Evolutionary conservation across 2,329 filamentous ascomycete genomes (phyloP), one percentile per base, ranked within the genome.

Genomic region (Pseudocercospora cruenta): DNA sequence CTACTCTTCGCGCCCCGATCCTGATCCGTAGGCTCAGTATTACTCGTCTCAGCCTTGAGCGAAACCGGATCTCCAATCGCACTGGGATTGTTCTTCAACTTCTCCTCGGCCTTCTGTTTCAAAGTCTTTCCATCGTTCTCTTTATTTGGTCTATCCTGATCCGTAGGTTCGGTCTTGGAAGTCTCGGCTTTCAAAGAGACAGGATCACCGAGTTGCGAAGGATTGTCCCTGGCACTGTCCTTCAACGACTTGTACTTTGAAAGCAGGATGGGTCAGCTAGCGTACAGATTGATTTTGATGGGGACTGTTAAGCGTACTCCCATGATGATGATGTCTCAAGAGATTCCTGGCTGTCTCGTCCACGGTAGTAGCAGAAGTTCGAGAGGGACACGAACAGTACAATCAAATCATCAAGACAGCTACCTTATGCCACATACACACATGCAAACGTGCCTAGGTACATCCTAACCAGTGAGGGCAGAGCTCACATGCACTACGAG

Each of bases 151-250:
- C 22, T 4, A 12, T 28, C 19, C 21, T 24, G 21, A 14, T 51
- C 24, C 21, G 31, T 31, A 21, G 19, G 19, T 68, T 70, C 70
- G 22, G 64, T 75, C 28, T 76, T 69, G 10, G 72, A 72, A 8
- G 76, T 78, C 66, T 79, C 77, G 9, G 77, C 76, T 53, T 76
- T 77, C 4, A 79, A 69, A 1, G 73, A 76, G 8, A 78, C 75
- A 4, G 77, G 77, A 62, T 79, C 77, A 47, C 77, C 77, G 10
- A 77, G 65, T 53, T 75, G 73, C 19, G 69, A 69, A 0, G 73
- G 74, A 60, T 78, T 78, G 47, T 70, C 64, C 21, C 68, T 67
- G 3, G 72, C 72, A 21, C 69, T 22, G 4, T 73, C 69, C 61
- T 74, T 74, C 49, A 73, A 64, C 16, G 63, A 69, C 54, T 72